phyloP scores from a whole-genome alignment of 495 filamentous ascomycete genomes.

The Penicillium tannophilum region DNA sequence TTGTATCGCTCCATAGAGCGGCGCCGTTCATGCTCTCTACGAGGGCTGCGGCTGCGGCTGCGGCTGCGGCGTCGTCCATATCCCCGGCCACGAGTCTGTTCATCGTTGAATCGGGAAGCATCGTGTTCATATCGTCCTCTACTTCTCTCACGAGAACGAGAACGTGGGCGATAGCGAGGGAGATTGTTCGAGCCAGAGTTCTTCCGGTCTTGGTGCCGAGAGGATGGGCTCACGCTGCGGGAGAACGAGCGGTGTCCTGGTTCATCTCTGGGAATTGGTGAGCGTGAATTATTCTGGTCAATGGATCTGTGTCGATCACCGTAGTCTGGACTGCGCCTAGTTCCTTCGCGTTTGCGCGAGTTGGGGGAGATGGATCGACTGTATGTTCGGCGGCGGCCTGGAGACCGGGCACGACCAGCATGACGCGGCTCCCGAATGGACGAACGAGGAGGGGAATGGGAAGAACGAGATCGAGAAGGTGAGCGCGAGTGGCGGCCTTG shows the following conservation, averaged over 20 bases:
- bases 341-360: conserved; percentile 37
- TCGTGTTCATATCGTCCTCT: conserved; percentile 38
- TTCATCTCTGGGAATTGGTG: conserved; percentile 61
- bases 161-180: conserved; percentile 51
- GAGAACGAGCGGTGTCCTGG: conserved; percentile 44
- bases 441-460: conserved; percentile 38
- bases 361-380: conserved; percentile 45
- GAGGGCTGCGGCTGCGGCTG: conserved; percentile 23
- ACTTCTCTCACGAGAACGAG: conserved; percentile 21
- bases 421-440: conserved; percentile 1
- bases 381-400: conserved; percentile 31
- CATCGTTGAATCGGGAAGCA: conserved; percentile 34
- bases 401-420: conserved; percentile 19
- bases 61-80: conserved; percentile 29
- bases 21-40: conserved; percentile 50
- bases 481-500: conserved; percentile 41
- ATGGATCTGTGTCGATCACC: conserved; percentile 56
- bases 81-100: conserved; percentile 32
- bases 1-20: conserved; percentile 56
- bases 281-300: conserved; percentile 56
- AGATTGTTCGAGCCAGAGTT: conserved; percentile 38
- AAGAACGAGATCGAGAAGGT: conserved; percentile 38
- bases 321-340: conserved; percentile 45
- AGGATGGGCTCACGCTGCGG: conserved; percentile 47
- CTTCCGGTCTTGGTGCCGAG: conserved; percentile 26